phyloP scores from a whole-genome alignment of 2,329 filamentous ascomycete species.

The Ophiostoma ips region DNA sequence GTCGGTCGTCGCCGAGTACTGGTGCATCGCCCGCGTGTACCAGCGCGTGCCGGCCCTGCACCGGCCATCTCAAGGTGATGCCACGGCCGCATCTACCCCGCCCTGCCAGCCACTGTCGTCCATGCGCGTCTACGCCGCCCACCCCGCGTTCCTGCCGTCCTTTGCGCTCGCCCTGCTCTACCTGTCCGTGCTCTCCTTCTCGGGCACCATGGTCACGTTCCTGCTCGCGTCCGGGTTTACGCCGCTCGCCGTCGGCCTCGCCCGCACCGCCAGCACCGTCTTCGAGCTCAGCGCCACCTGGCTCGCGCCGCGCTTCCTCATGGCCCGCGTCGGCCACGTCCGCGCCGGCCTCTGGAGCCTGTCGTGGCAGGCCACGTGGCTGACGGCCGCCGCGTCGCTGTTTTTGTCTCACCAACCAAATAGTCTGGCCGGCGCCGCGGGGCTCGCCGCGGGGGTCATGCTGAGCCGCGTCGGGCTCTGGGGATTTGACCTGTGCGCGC shows the following conservation, averaged over 20 bases:
- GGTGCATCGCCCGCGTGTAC: constrained; percentile 30
- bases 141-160: constrained; percentile 45
- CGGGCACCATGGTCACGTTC: constrained; percentile 51
- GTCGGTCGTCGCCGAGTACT: constrained; percentile 31
- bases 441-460: constrained; percentile 35
- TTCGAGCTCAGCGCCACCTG: constrained; percentile 50
- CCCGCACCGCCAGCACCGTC: constrained; percentile 36
- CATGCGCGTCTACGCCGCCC: constrained; percentile 33
- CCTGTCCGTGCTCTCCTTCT: constrained; percentile 45
- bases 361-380: constrained; percentile 50
- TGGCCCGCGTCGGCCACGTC: constrained; percentile 40
- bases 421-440: constrained; percentile 27
- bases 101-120: constrained; percentile 18
- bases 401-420: constrained; percentile 22
- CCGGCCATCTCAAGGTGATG: not conserved
- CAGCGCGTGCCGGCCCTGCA: constrained; percentile 13
- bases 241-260: constrained; percentile 35
- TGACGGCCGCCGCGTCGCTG: constrained; percentile 31
- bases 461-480: constrained; percentile 47
- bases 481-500: constrained; percentile 46
- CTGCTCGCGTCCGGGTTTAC: constrained; percentile 40
- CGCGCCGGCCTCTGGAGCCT: constrained; percentile 59
- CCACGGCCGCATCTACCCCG: constrained; percentile 10
- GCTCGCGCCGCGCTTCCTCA: constrained; percentile 41
- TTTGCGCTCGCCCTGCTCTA: constrained; percentile 46